A percentile compares a stretch with the other conserved stretches of the same genome.
phyloP scores from a whole-genome alignment of 2,329 filamentous ascomycete genomes.

The Cordyceps pruinosa region DNA sequence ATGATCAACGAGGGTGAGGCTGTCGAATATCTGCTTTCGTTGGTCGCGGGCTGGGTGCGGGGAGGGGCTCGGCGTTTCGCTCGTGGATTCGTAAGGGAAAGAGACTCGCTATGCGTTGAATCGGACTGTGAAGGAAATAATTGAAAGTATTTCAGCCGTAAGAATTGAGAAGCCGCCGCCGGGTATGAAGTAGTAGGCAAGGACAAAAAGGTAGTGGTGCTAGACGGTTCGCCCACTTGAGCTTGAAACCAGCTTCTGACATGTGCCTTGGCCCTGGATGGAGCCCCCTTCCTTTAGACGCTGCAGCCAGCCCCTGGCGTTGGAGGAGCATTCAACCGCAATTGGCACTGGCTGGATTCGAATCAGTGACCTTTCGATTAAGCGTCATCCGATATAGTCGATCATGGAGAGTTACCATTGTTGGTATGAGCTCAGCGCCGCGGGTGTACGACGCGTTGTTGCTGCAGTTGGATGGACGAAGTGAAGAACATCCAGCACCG shows the following conservation, averaged over 20 bases:
- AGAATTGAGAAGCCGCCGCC: background rate
- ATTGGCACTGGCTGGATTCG: too few species aligned
- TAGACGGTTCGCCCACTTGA: background rate
- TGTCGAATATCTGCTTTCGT: too few species aligned
- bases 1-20: background rate
- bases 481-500: too few species aligned
- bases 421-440: too few species aligned
- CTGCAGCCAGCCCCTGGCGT: background rate
- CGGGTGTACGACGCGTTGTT: too few species aligned
- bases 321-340: too few species aligned
- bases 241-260: slow-evolving; percentile 11
- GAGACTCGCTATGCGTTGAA: background rate
- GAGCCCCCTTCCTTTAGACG: background rate
- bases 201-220: slow-evolving; percentile 10
- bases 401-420: too few species aligned
- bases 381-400: too few species aligned
- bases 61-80: background rate
- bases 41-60: background rate
- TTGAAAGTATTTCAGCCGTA: background rate
- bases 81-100: background rate
- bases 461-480: too few species aligned
- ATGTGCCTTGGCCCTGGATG: slow-evolving; percentile 8
- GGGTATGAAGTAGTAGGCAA: slow-evolving; percentile 5
- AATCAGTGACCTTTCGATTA: too few species aligned
- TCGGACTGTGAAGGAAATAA: background rate